Base-by-base conservation (phyloP, 176 grass and related monocot species). In the Pontederia paniculata region DNA sequence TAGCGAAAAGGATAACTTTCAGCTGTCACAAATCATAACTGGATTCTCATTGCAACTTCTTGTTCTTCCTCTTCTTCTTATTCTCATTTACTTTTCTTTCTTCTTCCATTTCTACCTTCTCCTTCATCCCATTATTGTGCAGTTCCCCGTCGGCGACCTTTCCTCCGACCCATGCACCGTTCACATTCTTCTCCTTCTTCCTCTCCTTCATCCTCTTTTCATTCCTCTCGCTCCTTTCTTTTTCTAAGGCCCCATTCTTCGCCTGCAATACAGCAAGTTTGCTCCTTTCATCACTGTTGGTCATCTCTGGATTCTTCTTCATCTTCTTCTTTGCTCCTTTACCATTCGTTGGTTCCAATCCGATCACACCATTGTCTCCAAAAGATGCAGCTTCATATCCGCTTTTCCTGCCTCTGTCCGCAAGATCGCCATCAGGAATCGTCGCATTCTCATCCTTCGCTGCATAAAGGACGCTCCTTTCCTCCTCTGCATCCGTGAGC, bases 221-320 rank as follows among this genome's bases (percentile, higher is more conserved):
- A 51, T 51, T 51, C 9, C 9, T 19, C 57, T 43, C 57, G 31
- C 41, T 43, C 9, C 42, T 42, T 17, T 41, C 8, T 28, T 37
- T 11, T 5, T 23, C 25, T 12, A 28, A 31, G 5, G 2, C 10
- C 23, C 12, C 19, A 62, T 44, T 18, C n/a, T 61, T 62, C 18
- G 3, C 43, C 3, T 47, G 43, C 59, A 21, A 45, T 8, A 14
- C 2, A 47, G 17, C 43, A 62, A 62, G 17, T 14, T 22, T 2
- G 59, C 10, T 23, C 59, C 59, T 62, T 62, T 62, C 59, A 19
- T 63, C 60, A 16, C 11, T 17, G 18, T 28, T 31, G 17, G 14
- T 42, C 60, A 21, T 23, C 44, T 22, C 22, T 13, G 10, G 45
- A 0, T 23, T 45, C 18, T 63, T 45, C 14, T 63, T 63, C 18